phyloP scores from a whole-genome alignment of 2,329 filamentous ascomycete species.

The Endoconidiophora polonica region DNA sequence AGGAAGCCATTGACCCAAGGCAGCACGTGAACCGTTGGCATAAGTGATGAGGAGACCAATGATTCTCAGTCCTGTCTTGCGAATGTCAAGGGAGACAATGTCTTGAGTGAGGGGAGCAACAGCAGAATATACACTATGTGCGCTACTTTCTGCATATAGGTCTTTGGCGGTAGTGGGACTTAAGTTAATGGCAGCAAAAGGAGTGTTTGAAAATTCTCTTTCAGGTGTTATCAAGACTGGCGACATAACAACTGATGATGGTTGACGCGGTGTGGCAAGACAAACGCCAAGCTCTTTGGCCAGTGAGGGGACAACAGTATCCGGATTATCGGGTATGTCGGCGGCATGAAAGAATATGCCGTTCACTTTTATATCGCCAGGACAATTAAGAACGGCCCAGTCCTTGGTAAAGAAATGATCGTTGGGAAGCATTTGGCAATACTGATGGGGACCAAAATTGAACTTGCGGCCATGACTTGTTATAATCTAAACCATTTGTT shows the following conservation, averaged over 20 bases:
- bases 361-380: slow-evolving; percentile 1
- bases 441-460: slow-evolving; percentile 11
- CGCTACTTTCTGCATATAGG: slow-evolving; percentile 3
- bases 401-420: slow-evolving; percentile 11
- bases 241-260: neutral
- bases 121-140: neutral
- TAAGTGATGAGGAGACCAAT: slow-evolving; percentile 7
- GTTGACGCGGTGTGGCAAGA: neutral
- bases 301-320: slow-evolving; percentile 1
- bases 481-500: neutral
- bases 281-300: slow-evolving; percentile 10
- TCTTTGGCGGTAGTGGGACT: neutral
- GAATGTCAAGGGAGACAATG: slow-evolving; percentile 2
- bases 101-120: neutral
- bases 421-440: slow-evolving; percentile 7
- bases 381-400: slow-evolving; percentile 8
- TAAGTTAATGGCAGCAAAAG: neutral
- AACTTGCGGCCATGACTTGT: slow-evolving; percentile 4
- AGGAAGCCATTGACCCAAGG: slow-evolving; percentile 11
- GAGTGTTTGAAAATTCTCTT: neutral
- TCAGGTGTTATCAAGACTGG: neutral
- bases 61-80: slow-evolving; percentile 1
- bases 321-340: slow-evolving; percentile 7
- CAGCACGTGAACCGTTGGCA: neutral
- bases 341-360: slow-evolving; percentile 9